phyloP scores from a whole-genome alignment of 2,329 filamentous ascomycete species.

The Didymella glomerata region DNA sequence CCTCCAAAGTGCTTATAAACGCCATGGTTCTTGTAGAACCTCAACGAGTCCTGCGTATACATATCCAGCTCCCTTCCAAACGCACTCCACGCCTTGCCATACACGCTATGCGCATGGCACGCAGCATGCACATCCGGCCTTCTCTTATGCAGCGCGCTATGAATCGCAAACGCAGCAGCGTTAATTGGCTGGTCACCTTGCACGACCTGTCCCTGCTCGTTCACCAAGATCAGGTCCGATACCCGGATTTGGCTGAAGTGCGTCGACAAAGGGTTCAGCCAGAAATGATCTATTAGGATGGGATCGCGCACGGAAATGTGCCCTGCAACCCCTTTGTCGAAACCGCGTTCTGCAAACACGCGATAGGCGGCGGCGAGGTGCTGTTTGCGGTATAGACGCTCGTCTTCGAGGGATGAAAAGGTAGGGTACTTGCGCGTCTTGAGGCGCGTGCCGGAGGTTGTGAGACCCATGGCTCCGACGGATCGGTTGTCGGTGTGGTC shows the following conservation, averaged over 20 bases:
- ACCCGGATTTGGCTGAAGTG: conserved; percentile 57
- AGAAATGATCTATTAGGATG: conserved; percentile 46
- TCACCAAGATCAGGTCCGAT: conserved; percentile 55
- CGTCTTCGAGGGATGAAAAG: conserved; percentile 52
- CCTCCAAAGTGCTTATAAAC: conserved; percentile 55
- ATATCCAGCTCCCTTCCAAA: conserved; percentile 58
- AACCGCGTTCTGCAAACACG: conserved; percentile 51
- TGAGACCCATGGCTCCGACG: conserved; percentile 58
- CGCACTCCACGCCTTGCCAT: conserved; percentile 58
- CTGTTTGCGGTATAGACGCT: conserved; percentile 56
- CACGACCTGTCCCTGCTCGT: conserved; percentile 54
- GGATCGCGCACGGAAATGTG: conserved; percentile 56
- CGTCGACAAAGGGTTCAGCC: conserved; percentile 56
- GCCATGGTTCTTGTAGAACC: conserved; percentile 54
- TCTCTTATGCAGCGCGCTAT: conserved; percentile 53
- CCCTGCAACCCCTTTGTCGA: conserved; percentile 55
- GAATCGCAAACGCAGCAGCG: conserved; percentile 58
- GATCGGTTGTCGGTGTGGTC: conserved; percentile 54
- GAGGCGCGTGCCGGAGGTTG: conserved; percentile 55
- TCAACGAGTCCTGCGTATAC: conserved; percentile 59
- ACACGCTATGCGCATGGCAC: conserved; percentile 57
- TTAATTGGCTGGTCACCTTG: conserved; percentile 55
- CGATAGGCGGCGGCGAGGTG: conserved; percentile 57
- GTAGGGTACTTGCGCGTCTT: conserved; percentile 57
- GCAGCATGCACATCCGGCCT: conserved; percentile 53